A percentile compares a stretch with the other conserved stretches of the same genome.
Conservation (phyloP, 1,284 basidiomycete genomes). For the Fomitopsis schrenkii region DNA sequence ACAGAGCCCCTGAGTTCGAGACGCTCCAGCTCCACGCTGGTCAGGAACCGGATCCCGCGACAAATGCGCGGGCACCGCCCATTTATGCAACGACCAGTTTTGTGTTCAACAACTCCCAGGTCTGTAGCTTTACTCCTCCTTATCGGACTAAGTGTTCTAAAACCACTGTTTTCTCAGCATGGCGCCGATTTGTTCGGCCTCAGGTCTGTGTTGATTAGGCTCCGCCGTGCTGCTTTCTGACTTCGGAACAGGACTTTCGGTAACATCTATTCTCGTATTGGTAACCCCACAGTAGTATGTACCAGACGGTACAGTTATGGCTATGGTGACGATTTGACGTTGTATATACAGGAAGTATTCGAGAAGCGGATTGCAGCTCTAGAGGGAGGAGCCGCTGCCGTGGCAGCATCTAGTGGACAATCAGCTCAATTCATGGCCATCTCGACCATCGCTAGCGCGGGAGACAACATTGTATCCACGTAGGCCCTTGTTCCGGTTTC, state of each 20-base stretch:
- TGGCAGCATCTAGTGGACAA: slow-evolving; percentile 79
- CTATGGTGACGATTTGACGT: not conserved
- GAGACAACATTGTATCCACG: slow-evolving; percentile 82
- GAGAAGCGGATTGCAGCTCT: slow-evolving; percentile 83
- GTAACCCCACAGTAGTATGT: slow-evolving; percentile 80
- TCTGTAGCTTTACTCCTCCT: slow-evolving; percentile 15
- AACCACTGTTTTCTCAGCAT: slow-evolving; percentile 42
- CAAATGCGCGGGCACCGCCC: slow-evolving; percentile 78
- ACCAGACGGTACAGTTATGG: not conserved
- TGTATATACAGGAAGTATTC: slow-evolving; percentile 62
- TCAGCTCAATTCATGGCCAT: slow-evolving; percentile 82
- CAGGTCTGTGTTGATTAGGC: slow-evolving; percentile 32
- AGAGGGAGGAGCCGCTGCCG: slow-evolving; percentile 78
- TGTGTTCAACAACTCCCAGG: slow-evolving; percentile 77
- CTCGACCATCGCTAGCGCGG: slow-evolving; percentile 57
- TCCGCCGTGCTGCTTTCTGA: not conserved
- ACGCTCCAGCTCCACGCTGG: slow-evolving; percentile 85
- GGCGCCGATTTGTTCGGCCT: slow-evolving; percentile 82
- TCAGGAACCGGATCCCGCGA: slow-evolving; percentile 66
- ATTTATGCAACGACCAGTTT: slow-evolving; percentile 80
- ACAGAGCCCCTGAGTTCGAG: slow-evolving; percentile 71
- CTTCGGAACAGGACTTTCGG: slow-evolving; percentile 47
- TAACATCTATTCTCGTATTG: slow-evolving; percentile 76
- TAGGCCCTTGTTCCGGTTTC: slow-evolving; percentile 27
- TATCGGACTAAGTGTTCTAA: too few species aligned